Evolutionary conservation across 257 asterid species (phyloP).

Genomic region (Leptodermis oblonga): DNA sequence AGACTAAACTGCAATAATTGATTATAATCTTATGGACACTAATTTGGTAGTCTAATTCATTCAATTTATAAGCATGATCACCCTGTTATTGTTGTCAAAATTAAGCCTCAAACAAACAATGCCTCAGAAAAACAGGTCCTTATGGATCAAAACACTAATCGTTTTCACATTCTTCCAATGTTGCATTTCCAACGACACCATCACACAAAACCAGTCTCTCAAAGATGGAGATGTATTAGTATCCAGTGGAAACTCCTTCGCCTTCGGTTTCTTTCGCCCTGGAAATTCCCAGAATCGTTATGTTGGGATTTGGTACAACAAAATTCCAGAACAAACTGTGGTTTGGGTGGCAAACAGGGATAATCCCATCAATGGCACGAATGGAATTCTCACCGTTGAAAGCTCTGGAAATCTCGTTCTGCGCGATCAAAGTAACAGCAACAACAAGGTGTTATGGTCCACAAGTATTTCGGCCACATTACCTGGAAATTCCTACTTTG

Average conservation of each 20-base stretch:
- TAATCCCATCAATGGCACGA: conserved; percentile 19
- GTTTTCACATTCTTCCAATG: conserved; percentile 11
- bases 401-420: conserved; percentile 35
- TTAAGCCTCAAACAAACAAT: background rate
- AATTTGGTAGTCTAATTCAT: no score
- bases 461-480: conserved; percentile 18
- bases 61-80: no score
- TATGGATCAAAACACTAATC: background rate
- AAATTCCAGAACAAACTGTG: conserved; percentile 25
- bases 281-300: conserved; percentile 22
- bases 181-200: conserved; percentile 23
- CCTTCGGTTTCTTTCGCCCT: conserved; percentile 38
- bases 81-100: no score
- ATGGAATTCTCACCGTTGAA: conserved; percentile 23
- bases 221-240: conserved; percentile 18
- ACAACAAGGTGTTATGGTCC: conserved; percentile 24
- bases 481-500: conserved; percentile 3
- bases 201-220: conserved; percentile 21
- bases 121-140: conserved; percentile 5
- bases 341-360: conserved; percentile 43
- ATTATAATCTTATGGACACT: no score
- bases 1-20: no score
- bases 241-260: conserved; percentile 16
- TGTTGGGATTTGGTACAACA: conserved; percentile 36
- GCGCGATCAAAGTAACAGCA: conserved; percentile 8